Evolutionary conservation across 768 basidiomycete species (phyloP), one percentile per base, ranked within the genome.

Genomic region (Termitomyces sp.): DNA sequence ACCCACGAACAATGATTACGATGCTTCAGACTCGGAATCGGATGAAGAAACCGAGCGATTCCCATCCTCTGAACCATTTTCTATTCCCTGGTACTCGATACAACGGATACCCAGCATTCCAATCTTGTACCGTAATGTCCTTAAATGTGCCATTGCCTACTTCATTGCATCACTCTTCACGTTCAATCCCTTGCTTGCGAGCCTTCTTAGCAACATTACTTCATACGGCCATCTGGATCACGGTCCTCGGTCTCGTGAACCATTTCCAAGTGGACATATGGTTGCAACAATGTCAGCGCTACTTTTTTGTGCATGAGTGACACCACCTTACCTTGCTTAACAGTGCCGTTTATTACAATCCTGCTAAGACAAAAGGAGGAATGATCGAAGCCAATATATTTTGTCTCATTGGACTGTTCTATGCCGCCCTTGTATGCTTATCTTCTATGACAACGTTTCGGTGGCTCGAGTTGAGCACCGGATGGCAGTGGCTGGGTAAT

Each of bases 91-190:
- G 64, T 56, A 59, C 22, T 64, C 60, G 30, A 37, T 53, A 12
- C 49, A 58, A 28, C 61, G 61, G 24, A 44, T 72, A 38, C 77
- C 78, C 5, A 58, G 69, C 12, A 59, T 87, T 35, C 71, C 85
- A 2, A 59, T 78, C 17, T 57, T 86, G 28, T 77, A 84, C 54
- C 79, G 81, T 40, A 92, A 90, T 64, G 81, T 97, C 43, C 70
- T 96, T 60, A 98, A 98, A 72, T 99, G 97, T 71, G 80, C 86
- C 2, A 74, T 98, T 17, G 90, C 95, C 0, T 99, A 99, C 70
- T 83, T 92, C 60, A 71, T 98, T 51, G 94, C 80, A 5, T 93
- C 90, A 0, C 75, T 98, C 11, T 99, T 98, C 78, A 99, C 97
- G 1, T 98, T 93, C 65, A 84, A 84, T 3, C 85, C 90, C 0